Percentiles rank a stretch among this genome's conserved stretches.
phyloP scores from a whole-genome alignment of 768 basidiomycete genomes.

The Rhodotorula diobovata region DNA sequence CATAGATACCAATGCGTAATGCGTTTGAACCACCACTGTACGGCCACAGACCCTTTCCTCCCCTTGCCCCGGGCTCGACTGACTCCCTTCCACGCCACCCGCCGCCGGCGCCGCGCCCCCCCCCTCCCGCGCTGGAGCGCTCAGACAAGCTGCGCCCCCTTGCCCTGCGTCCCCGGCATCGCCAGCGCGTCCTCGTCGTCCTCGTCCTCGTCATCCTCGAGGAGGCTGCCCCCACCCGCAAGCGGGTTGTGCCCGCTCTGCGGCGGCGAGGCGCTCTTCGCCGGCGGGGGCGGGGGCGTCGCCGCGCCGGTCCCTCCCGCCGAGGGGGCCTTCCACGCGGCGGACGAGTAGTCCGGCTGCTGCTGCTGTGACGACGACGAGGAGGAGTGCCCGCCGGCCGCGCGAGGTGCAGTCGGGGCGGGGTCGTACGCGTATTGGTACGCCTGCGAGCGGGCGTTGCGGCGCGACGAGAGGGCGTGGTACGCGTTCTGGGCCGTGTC shows the following conservation, averaged over 20 bases:
- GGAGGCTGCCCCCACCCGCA: conserved; percentile 13
- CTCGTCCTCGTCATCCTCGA: conserved; percentile 31
- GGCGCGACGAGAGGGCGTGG: conserved; percentile 9
- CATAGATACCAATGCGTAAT: too few species aligned
- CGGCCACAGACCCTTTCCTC: too few species aligned
- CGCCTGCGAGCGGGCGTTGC: background rate
- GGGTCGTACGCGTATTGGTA: conserved; percentile 21
- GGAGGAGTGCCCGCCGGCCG: too few species aligned
- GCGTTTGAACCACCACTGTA: too few species aligned
- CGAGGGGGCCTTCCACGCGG: conserved; percentile 19
- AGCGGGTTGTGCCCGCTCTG: conserved; percentile 22
- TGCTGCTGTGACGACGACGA: background rate
- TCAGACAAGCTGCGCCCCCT: background rate
- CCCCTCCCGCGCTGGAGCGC: too few species aligned
- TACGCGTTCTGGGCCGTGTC: conserved; percentile 21
- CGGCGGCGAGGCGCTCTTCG: background rate
- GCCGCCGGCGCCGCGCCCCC: too few species aligned
- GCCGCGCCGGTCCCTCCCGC: conserved; percentile 1
- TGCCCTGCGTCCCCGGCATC: conserved; percentile 23
- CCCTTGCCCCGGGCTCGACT: too few species aligned
- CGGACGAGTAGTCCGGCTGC: conserved; percentile 24
- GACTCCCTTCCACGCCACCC: too few species aligned
- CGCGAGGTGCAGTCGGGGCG: background rate
- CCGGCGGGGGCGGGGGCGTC: background rate
- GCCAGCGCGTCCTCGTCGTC: conserved; percentile 26